Percentiles rank a stretch among this genome's conserved stretches.
Evolutionary conservation across 1,284 basidiomycete genomes (phyloP).

Genomic region (Pholiota adiposa): DNA sequence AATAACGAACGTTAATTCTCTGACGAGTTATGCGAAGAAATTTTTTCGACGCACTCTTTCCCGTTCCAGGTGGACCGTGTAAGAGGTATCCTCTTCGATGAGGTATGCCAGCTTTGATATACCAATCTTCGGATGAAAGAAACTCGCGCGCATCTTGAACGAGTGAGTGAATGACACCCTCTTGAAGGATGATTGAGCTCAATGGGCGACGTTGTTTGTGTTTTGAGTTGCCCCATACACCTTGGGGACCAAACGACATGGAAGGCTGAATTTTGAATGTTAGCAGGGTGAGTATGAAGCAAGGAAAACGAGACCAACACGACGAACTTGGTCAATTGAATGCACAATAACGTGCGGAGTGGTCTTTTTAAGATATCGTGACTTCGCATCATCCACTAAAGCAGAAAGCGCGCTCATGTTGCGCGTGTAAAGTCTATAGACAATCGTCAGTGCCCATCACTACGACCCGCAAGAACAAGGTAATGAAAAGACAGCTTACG

Average conservation of each 20-base stretch:
- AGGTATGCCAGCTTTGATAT: constrained; percentile 55
- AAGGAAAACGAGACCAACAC: constrained; percentile 9
- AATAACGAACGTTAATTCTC: too few species aligned
- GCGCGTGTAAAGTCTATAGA: constrained; percentile 48
- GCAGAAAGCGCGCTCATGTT: constrained; percentile 46
- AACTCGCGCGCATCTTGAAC: constrained; percentile 56
- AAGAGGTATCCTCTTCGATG: constrained; percentile 59
- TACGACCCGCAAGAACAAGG: not conserved
- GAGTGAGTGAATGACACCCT: constrained; percentile 48
- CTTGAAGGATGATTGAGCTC: constrained; percentile 53
- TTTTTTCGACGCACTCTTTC: constrained; percentile 52
- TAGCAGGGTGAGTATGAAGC: not conserved
- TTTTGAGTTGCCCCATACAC: constrained; percentile 48
- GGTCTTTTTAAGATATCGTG: constrained; percentile 46
- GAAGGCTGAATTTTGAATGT: not conserved
- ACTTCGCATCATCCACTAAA: constrained; percentile 49
- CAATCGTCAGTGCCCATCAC: not conserved
- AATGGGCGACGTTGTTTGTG: constrained; percentile 50
- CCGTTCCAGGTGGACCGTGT: constrained; percentile 57
- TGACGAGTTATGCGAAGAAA: too few species aligned
- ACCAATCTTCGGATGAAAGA: constrained; percentile 55
- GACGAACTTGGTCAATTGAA: constrained; percentile 39
- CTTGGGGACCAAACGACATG: constrained; percentile 30
- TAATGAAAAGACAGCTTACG: constrained; percentile 28
- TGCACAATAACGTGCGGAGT: constrained; percentile 51